phyloP scores from a whole-genome alignment of 2,329 filamentous ascomycete genomes.

The Paraconiothyrium brasiliense region DNA sequence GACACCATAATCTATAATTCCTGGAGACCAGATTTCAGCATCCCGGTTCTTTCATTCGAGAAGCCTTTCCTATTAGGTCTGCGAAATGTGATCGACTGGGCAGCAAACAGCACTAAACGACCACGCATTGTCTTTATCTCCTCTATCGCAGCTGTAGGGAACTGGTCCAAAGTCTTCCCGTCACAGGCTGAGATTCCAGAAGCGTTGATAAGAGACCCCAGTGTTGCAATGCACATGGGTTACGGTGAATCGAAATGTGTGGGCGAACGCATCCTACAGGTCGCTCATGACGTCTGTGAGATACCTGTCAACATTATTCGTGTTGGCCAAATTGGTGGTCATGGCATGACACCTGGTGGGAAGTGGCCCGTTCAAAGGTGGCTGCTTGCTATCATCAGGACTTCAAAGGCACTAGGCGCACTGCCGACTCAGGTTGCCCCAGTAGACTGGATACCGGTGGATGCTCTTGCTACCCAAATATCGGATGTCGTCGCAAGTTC shows the following conservation, averaged over 20 bases:
- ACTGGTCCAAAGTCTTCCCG: constrained; percentile 19
- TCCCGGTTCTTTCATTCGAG: constrained; percentile 24
- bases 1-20: constrained; percentile 61
- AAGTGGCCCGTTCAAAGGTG: constrained; percentile 24
- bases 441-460: constrained; percentile 29
- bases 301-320: constrained; percentile 25
- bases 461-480: constrained; percentile 21
- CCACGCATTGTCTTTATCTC: constrained; percentile 25
- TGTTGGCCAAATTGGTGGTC: constrained; percentile 26
- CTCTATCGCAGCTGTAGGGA: constrained; percentile 26
- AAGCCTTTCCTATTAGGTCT: constrained; percentile 34
- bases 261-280: constrained; percentile 23
- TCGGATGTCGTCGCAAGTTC: not conserved
- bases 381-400: constrained; percentile 19
- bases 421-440: constrained; percentile 20
- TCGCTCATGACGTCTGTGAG: constrained; percentile 14
- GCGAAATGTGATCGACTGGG: constrained; percentile 18
- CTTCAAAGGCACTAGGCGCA: constrained; percentile 11
- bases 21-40: constrained; percentile 64
- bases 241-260: constrained; percentile 50
- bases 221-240: constrained; percentile 40
- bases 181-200: constrained; percentile 22
- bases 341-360: not conserved
- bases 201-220: constrained; percentile 32
- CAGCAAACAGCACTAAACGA: not conserved